A percentile compares a stretch with the other conserved stretches of the same genome.
These are phyloP conservation scores for Pythium rhizo-oryzae DNA, from an alignment of 352 stramenopile genomes.

Conservation along the genomic window DNA sequence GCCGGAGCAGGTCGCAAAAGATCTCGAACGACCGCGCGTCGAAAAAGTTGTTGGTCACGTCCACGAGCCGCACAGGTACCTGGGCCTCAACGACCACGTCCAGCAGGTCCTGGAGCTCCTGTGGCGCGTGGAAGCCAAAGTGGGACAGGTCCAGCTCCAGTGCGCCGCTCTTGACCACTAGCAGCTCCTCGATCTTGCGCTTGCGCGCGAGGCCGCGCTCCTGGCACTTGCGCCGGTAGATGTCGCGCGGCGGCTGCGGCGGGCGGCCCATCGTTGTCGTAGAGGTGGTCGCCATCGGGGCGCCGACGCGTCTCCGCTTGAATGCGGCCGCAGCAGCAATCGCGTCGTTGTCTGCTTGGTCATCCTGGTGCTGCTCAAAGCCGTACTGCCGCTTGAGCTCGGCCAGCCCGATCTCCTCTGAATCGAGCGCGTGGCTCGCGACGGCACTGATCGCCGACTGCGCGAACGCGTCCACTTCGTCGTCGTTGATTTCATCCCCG, in stretches of 20 bases:
- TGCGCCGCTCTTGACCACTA: constrained; percentile 40
- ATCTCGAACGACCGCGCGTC: constrained; percentile 51
- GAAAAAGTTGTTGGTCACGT: constrained; percentile 70
- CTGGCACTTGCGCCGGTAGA: constrained; percentile 43
- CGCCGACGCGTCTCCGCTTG: constrained; percentile 35
- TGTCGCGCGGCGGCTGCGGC: constrained; percentile 26
- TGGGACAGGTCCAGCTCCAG: constrained; percentile 51
- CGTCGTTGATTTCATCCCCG: background rate
- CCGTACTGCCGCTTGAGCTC: constrained; percentile 74
- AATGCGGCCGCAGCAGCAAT: background rate
- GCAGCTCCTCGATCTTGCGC: constrained; percentile 39
- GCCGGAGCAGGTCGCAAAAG: constrained; percentile 47
- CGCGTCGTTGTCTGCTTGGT: constrained; percentile 12
- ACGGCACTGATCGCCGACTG: constrained; percentile 22
- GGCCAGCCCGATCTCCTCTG: constrained; percentile 52
- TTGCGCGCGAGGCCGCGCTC: constrained; percentile 44
- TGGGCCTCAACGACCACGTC: constrained; percentile 43
- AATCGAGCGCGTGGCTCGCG: constrained; percentile 23
- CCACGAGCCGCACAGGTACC: constrained; percentile 45
- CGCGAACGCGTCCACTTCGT: constrained; percentile 16
- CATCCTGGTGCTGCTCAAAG: constrained; percentile 35
- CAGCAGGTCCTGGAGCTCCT: constrained; percentile 55
- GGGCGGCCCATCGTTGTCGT: background rate
- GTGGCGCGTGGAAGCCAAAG: constrained; percentile 54
- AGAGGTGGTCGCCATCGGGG: background rate